A percentile compares a stretch with the other conserved stretches of the same genome.
Evolutionary conservation across 768 basidiomycete species (phyloP).

Genomic region (Leccinum incarnatum): DNA sequence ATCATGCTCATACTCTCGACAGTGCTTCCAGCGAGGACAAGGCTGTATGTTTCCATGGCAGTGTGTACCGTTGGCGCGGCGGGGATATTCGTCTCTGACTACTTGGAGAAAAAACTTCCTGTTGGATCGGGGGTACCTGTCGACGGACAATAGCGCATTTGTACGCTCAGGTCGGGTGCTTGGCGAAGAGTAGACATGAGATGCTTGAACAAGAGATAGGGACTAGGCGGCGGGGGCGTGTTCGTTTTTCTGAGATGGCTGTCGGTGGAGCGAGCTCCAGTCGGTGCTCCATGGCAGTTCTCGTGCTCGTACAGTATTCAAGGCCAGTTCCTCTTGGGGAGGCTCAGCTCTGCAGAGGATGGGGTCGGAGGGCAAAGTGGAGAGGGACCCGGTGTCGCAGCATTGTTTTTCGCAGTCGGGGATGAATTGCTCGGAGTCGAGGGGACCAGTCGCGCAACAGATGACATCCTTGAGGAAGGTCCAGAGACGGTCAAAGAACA

Average conservation of each 20-base stretch:
- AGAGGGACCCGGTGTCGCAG: conserved; percentile 43
- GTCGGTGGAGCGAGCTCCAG: conserved; percentile 17
- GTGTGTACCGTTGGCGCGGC: conserved; percentile 44
- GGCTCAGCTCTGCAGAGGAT: not conserved
- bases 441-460: conserved; percentile 35
- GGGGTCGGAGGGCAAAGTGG: conserved; percentile 4
- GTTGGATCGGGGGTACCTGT: not conserved
- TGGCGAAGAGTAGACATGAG: not conserved
- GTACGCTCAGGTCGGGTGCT: not conserved
- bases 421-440: conserved; percentile 52
- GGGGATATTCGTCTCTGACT: conserved; percentile 50
- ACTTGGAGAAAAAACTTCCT: conserved; percentile 45
- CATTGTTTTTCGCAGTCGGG: conserved; percentile 62
- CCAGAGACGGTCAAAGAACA: conserved; percentile 75
- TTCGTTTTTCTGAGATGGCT: conserved; percentile 21
- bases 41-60: conserved; percentile 49
- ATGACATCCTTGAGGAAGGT: conserved; percentile 53
- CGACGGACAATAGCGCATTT: conserved; percentile 3
- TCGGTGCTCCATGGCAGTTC: conserved; percentile 27
- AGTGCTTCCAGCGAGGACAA: conserved; percentile 56
- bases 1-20: conserved; percentile 12
- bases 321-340: not conserved
- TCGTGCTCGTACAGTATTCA: conserved; percentile 10
- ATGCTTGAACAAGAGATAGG: not conserved
- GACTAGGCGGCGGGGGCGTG: conserved; percentile 5